phyloP scores from a whole-genome alignment of 345 rosid species.

The Geranium brycei region DNA sequence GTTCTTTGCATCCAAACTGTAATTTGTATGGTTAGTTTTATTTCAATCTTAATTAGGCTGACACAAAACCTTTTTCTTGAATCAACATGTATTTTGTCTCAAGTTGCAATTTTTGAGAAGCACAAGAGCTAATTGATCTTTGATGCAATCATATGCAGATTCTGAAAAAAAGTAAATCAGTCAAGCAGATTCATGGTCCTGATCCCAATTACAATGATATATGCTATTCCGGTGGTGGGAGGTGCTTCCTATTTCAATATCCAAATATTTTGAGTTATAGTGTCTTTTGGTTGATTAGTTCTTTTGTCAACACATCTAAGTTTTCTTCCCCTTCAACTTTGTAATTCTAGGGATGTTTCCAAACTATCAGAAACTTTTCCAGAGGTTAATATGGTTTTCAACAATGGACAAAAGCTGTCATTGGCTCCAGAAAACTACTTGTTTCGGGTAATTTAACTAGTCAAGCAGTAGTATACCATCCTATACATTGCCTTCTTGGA shows the following conservation, averaged over 20 bases:
- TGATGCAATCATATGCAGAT: slow-evolving; percentile 23
- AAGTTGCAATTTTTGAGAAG: no score
- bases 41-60: no score
- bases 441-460: slow-evolving; percentile 33
- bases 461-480: no score
- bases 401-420: slow-evolving; percentile 48
- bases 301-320: neutral
- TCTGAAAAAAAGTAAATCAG: slow-evolving; percentile 39
- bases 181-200: slow-evolving; percentile 68
- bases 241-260: slow-evolving; percentile 26
- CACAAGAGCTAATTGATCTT: no score
- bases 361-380: slow-evolving; percentile 55
- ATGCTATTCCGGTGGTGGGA: slow-evolving; percentile 58
- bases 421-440: slow-evolving; percentile 87
- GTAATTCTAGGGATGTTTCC: slow-evolving; percentile 29
- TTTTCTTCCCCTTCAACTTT: slow-evolving; percentile 7
- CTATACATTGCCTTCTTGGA: no score
- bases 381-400: slow-evolving; percentile 57
- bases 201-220: slow-evolving; percentile 86
- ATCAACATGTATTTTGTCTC: no score
- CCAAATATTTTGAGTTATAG: neutral
- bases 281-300: neutral
- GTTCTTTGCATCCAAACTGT: no score
- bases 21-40: no score
- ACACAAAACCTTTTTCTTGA: no score